Evolutionary conservation across 2,329 filamentous ascomycete species (phyloP).

Genomic region (Aspergillus sclerotialis): DNA sequence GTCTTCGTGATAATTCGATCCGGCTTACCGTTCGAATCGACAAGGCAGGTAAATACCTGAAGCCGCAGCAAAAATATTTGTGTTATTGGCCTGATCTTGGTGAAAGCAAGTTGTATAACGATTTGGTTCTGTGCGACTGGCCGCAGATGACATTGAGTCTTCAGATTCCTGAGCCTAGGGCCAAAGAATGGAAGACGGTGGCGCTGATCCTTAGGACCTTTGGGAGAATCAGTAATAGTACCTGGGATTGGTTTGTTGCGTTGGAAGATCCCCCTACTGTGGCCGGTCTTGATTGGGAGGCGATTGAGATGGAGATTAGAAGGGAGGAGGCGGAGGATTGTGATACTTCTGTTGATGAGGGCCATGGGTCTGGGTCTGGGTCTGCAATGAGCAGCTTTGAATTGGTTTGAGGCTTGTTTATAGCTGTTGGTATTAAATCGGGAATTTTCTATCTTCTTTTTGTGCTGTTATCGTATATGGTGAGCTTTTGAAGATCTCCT

Average conservation of each 20-base stretch:
- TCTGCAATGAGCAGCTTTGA: background rate
- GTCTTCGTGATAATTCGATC: conserved; percentile 21
- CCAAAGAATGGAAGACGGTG: conserved; percentile 21
- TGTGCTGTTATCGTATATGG: too few relatives aligned
- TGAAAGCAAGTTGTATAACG: conserved; percentile 14
- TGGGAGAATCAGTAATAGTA: conserved; percentile 12
- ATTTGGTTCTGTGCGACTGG: conserved; percentile 12
- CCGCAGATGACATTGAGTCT: conserved; percentile 15
- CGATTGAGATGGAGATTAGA: conserved; percentile 7
- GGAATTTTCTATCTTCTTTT: too few relatives aligned
- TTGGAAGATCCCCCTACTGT: conserved; percentile 10
- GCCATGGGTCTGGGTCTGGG: background rate
- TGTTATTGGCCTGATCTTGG: conserved; percentile 11
- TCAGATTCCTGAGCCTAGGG: conserved; percentile 14
- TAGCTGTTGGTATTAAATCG: too few relatives aligned
- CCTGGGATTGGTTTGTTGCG: conserved; percentile 15
- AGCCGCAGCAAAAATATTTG: conserved; percentile 11
- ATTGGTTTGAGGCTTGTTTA: background rate
- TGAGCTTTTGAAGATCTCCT: too few relatives aligned
- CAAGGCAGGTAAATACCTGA: conserved; percentile 10
- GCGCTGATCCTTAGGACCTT: conserved; percentile 22
- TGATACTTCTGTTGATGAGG: background rate
- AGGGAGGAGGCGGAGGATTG: conserved; percentile 2
- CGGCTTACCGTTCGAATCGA: conserved; percentile 15
- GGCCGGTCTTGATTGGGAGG: conserved; percentile 18